These are phyloP conservation scores for Aspergillus eucalypticola DNA, from an alignment of 2,329 filamentous ascomycete genomes.

Conservation along the genomic window DNA sequence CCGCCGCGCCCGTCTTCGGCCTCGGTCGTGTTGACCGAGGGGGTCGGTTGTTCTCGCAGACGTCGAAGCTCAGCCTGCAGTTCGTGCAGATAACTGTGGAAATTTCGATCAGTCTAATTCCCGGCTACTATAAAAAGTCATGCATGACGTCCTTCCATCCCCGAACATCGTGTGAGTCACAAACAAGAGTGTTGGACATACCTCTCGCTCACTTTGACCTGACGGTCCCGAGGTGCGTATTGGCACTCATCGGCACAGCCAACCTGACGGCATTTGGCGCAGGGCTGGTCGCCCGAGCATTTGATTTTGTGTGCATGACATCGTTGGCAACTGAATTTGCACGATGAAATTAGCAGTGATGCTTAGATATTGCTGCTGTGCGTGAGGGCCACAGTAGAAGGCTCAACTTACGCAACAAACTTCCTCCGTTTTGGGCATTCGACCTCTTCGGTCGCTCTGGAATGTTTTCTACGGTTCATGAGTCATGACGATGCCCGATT, in stretches of 20 bases:
- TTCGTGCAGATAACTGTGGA: conserved; percentile 34
- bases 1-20: conserved; percentile 17
- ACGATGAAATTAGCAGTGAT: not conserved
- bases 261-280: conserved; percentile 42
- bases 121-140: not conserved
- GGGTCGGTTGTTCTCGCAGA: conserved; percentile 32
- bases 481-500: conserved; percentile 4
- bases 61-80: conserved; percentile 36
- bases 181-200: conserved; percentile 11
- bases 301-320: conserved; percentile 52
- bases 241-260: conserved; percentile 41
- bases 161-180: not conserved
- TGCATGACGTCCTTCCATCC: not conserved
- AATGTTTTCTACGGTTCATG: conserved; percentile 20
- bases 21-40: conserved; percentile 30
- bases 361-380: not conserved
- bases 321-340: conserved; percentile 38
- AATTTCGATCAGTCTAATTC: not conserved
- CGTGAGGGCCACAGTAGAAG: not conserved
- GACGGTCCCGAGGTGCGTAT: conserved; percentile 46
- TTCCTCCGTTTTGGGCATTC: conserved; percentile 28
- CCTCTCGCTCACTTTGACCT: conserved; percentile 44
- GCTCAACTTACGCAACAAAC: conserved; percentile 32
- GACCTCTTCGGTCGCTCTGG: conserved; percentile 13
- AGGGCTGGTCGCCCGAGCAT: conserved; percentile 49